phyloP scores from a whole-genome alignment of 306 rosid genomes.

The Prunus mira region DNA sequence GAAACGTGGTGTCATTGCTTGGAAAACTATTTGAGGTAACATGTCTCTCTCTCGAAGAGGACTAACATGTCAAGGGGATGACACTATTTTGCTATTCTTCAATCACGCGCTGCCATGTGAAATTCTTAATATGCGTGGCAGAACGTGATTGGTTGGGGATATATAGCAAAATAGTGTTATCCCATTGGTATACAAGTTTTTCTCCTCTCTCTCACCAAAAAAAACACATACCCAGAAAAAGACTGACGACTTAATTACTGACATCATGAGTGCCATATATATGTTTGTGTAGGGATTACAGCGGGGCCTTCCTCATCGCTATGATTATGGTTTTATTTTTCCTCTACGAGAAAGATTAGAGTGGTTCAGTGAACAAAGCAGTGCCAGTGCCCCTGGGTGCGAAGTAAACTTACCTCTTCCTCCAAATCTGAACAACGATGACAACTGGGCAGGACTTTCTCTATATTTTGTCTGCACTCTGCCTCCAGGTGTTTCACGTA shows the following conservation, averaged over 20 bases:
- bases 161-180: no score
- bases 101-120: no score
- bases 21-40: not conserved
- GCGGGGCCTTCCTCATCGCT: not conserved
- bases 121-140: no score
- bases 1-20: not conserved
- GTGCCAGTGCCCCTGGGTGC: not conserved
- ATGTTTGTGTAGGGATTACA: not conserved
- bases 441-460: slow-evolving; percentile 7
- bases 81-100: no score
- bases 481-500: not conserved
- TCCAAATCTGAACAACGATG: not conserved
- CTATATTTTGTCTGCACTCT: not conserved
- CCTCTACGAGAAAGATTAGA: not conserved
- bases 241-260: not conserved
- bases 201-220: not conserved
- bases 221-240: not conserved
- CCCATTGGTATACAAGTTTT: no score
- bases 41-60: not conserved
- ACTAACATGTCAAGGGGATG: no score
- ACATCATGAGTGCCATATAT: not conserved
- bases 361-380: not conserved
- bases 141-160: no score
- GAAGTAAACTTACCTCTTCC: not conserved
- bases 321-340: not conserved